phyloP scores from a whole-genome alignment of 192 early-diverging fungal species.

The Linnemannia zychae region DNA sequence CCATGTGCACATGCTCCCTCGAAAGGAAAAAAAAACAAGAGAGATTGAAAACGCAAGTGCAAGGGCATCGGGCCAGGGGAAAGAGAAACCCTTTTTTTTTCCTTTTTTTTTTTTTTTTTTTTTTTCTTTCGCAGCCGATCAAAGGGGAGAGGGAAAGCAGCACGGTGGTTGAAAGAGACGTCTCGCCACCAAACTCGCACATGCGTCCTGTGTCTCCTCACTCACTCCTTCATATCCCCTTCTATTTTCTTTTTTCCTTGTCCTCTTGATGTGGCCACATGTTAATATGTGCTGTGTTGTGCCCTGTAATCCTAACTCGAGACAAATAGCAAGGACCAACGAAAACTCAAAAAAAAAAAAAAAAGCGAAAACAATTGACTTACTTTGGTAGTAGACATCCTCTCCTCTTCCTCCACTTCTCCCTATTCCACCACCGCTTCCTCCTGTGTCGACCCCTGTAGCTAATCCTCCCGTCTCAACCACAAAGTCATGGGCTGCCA shows the following conservation, averaged over 20 bases:
- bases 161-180: neutral
- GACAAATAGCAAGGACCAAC: neutral
- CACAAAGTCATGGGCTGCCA: slow-evolving; percentile 38
- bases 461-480: neutral
- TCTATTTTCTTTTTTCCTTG: neutral
- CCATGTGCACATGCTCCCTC: neutral
- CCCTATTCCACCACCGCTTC: neutral
- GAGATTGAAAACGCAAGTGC: neutral
- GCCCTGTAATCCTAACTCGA: neutral
- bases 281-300: neutral
- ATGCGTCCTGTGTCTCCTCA: too few species aligned
- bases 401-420: neutral
- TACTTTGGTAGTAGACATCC: slow-evolving; percentile 2
- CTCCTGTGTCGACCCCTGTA: neutral
- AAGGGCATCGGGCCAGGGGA: slow-evolving; percentile 2
- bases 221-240: too few species aligned
- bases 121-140: neutral
- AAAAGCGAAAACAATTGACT: neutral
- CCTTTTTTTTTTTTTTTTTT: too few species aligned
- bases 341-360: neutral
- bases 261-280: neutral
- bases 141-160: neutral
- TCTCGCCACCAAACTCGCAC: neutral
- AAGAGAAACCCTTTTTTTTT: slow-evolving; percentile 1
- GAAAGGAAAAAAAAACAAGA: neutral